phyloP scores from a whole-genome alignment of 148 eudicot species.

The Chenopodium suecicum region DNA sequence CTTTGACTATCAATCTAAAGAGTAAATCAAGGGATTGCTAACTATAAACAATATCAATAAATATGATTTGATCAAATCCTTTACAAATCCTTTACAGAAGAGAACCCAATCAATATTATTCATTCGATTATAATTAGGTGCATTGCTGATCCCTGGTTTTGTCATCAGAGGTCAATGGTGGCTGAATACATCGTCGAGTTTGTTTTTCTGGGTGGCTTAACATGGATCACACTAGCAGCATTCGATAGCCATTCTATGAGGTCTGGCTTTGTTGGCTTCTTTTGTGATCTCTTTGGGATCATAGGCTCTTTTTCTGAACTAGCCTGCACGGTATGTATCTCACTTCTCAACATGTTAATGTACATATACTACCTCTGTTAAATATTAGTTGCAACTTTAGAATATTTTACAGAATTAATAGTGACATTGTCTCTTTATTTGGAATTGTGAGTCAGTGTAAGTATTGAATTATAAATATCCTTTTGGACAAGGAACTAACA shows the following conservation, averaged over 20 bases:
- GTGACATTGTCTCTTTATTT: too few species aligned
- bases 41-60: too few species aligned
- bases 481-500: conserved; percentile 18
- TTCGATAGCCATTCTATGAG: conserved; percentile 37
- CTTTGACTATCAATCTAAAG: too few species aligned
- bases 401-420: too few species aligned
- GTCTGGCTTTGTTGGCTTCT: conserved; percentile 47
- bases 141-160: background rate
- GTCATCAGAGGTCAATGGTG: conserved; percentile 22
- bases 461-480: background rate
- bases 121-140: background rate
- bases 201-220: conserved; percentile 25
- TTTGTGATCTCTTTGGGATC: conserved; percentile 50
- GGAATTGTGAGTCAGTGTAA: background rate
- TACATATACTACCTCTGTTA: background rate
- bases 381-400: too few species aligned
- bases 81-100: too few species aligned
- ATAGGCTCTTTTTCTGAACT: conserved; percentile 53
- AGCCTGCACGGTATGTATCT: conserved; percentile 37
- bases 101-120: background rate
- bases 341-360: background rate
- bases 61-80: too few species aligned
- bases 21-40: too few species aligned
- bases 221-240: conserved; percentile 25
- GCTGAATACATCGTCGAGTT: conserved; percentile 29